Evolutionary conservation across 139 green algal genomes (phyloP).

Genomic region (Axilococcus clingmanii): DNA sequence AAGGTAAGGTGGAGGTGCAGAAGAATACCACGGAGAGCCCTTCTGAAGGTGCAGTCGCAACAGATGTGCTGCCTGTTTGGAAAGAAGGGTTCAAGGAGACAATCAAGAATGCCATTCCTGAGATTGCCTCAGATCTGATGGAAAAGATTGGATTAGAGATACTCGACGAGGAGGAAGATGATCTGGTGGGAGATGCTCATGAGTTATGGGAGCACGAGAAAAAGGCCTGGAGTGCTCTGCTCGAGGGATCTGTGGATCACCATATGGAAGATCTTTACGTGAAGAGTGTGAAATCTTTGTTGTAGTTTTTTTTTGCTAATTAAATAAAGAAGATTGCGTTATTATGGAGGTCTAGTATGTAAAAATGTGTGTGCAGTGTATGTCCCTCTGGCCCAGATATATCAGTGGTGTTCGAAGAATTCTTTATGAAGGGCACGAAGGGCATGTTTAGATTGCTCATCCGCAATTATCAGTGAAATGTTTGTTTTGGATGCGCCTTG

Average conservation of each 20-base stretch:
- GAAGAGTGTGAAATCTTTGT: conserved; percentile 2
- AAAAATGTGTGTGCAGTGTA: conserved; percentile 7
- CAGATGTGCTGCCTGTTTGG: background rate
- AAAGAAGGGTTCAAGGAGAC: conserved; percentile 4
- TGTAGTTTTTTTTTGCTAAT: too few relatives aligned
- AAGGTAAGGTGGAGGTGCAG: conserved; percentile 9
- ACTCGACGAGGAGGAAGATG: too few relatives aligned
- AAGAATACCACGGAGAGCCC: background rate
- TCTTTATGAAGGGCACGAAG: conserved; percentile 58
- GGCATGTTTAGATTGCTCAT: conserved; percentile 34
- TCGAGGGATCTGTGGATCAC: background rate
- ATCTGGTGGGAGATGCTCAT: background rate
- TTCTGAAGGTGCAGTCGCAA: background rate
- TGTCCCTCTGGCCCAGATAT: too few relatives aligned
- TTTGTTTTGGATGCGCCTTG: conserved; percentile 75
- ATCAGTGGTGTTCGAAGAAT: conserved; percentile 49
- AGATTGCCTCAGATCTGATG: too few relatives aligned
- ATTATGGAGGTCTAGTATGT: too few relatives aligned
- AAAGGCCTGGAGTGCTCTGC: conserved; percentile 8
- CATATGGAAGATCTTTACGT: conserved; percentile 3
- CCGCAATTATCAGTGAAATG: conserved; percentile 71
- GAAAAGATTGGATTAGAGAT: background rate
- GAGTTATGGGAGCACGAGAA: conserved; percentile 3
- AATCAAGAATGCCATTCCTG: conserved; percentile 3
- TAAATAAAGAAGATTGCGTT: too few relatives aligned